These are phyloP conservation scores for Tulasnella sp. DNA, from an alignment of 768 basidiomycete genomes.

Conservation along the genomic window DNA sequence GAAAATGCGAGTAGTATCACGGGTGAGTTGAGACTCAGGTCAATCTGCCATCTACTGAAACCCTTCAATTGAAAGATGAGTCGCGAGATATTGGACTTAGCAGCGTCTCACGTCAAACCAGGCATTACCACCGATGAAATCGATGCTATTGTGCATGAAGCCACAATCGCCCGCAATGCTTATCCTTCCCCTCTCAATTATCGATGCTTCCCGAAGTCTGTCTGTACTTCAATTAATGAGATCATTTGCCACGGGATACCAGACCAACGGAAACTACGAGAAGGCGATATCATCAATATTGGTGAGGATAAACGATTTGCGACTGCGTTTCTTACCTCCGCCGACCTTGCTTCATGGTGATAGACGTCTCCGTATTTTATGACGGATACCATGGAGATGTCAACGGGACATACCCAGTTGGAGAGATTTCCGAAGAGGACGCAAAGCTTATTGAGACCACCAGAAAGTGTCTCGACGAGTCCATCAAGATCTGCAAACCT, in stretches of 20 bases:
- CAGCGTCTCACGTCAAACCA: constrained; percentile 75
- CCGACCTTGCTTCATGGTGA: neutral
- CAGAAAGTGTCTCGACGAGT: constrained; percentile 72
- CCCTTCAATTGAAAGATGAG: constrained; percentile 46
- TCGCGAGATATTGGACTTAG: constrained; percentile 87
- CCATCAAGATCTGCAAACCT: constrained; percentile 90
- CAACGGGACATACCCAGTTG: constrained; percentile 88
- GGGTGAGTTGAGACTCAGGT: constrained; percentile 40
- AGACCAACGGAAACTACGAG: constrained; percentile 67
- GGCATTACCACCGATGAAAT: constrained; percentile 94
- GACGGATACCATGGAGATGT: constrained; percentile 87
- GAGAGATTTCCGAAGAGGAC: constrained; percentile 73
- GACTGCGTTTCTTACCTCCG: constrained; percentile 11
- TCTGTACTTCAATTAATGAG: constrained; percentile 97
- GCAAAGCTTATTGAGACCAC: constrained; percentile 72
- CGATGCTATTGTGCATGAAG: constrained; percentile 88
- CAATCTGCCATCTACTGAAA: neutral
- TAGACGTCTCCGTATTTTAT: constrained; percentile 73
- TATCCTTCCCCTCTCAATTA: constrained; percentile 96
- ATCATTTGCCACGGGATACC: constrained; percentile 97
- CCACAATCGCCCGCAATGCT: constrained; percentile 75
- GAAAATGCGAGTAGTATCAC: constrained; percentile 79
- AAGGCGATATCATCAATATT: constrained; percentile 96
- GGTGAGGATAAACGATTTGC: constrained; percentile 36
- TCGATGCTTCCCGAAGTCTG: constrained; percentile 83